Evolutionary conservation across 2,329 filamentous ascomycete genomes (phyloP).

Genomic region (Penicillium sp.): DNA sequence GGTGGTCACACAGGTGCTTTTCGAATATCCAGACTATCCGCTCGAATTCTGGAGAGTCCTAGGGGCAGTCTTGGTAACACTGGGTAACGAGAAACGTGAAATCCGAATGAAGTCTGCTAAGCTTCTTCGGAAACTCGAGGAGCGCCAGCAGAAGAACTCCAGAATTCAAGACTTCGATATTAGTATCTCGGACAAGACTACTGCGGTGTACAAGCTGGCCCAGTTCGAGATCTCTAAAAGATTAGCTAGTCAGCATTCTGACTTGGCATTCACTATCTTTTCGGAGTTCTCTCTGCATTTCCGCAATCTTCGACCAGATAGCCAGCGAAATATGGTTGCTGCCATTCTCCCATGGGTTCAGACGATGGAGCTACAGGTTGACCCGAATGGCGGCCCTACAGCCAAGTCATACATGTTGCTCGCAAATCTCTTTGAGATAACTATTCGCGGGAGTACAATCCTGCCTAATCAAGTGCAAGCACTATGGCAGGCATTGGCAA

Average conservation of each 20-base stretch:
- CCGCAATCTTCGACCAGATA: constrained; percentile 75
- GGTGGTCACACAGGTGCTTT: constrained; percentile 82
- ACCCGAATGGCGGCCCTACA: constrained; percentile 86
- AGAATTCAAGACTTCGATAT: constrained; percentile 97
- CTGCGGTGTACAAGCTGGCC: constrained; percentile 93
- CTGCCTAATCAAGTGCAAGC: constrained; percentile 97
- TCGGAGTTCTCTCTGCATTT: constrained; percentile 95
- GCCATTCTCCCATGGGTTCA: constrained; percentile 96
- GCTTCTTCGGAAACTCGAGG: constrained; percentile 76
- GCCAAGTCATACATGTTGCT: constrained; percentile 91
- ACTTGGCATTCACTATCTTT: constrained; percentile 89
- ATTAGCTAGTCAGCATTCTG: constrained; percentile 81
- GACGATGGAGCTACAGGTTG: constrained; percentile 84
- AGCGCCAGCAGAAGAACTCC: constrained; percentile 77
- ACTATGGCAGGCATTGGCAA: constrained; percentile 93
- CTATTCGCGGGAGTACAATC: constrained; percentile 82
- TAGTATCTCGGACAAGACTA: constrained; percentile 96
- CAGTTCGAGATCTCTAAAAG: constrained; percentile 95
- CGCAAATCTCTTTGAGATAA: constrained; percentile 93
- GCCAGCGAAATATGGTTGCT: constrained; percentile 90
- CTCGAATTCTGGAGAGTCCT: constrained; percentile 88
- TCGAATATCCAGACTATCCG: constrained; percentile 76
- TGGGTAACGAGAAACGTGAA: constrained; percentile 86
- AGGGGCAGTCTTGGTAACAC: constrained; percentile 81
- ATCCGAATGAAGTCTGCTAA: constrained; percentile 85